Evolutionary conservation across 169 alveolate genomes (phyloP), one percentile per base, ranked within the genome.

Genomic region (Plasmodium coatneyi): DNA sequence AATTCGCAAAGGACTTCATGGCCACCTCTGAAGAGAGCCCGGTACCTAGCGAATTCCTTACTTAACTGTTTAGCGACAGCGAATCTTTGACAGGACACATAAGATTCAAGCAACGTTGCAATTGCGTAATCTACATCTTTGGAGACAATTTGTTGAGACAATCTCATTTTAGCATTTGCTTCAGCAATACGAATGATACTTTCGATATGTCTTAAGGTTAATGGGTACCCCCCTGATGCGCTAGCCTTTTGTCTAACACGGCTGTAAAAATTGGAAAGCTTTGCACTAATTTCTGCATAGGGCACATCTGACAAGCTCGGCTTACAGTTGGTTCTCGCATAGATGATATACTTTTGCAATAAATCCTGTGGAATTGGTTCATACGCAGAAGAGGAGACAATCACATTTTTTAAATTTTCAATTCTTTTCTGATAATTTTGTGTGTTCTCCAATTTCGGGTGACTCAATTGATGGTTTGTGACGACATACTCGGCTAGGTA

Each of bases 41-140:
- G 80, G 92, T 96, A 97, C 66, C 98, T 94, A 32, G 98, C 96
- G 78, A 96, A 97, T 43, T 96, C 97, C 86, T 93, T 97, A 14
- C 97, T 93, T 25, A 99, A 95, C 66, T 97, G 95, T 83, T 97
- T 98, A 19, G 99, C 99, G 5, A 99, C 98, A 2, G 99, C 98
- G 92, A 97, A 96, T 86, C 98, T 98, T 95, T 99, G 98, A 41
- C 99, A 97, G 91, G 99, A 98, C 1, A 98, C 96, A 97, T 98
- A 99, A 46, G 99, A 97, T 94, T 98, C 99, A 34, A 99, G 95
- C 74, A 99, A 97, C 92, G 99, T 98, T 32, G 99, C 98, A 71
- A 99, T 99, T 6, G 99, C 99, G 52, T 97, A 96, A 95, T 99
- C 99, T 54, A 99, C 98, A 96, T 99, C 99, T 74, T 92, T 92